A percentile compares a stretch with the other conserved stretches of the same genome.
These are phyloP conservation scores for Astraeus odoratus DNA, from an alignment of 768 basidiomycete species.

Conservation along the genomic window DNA sequence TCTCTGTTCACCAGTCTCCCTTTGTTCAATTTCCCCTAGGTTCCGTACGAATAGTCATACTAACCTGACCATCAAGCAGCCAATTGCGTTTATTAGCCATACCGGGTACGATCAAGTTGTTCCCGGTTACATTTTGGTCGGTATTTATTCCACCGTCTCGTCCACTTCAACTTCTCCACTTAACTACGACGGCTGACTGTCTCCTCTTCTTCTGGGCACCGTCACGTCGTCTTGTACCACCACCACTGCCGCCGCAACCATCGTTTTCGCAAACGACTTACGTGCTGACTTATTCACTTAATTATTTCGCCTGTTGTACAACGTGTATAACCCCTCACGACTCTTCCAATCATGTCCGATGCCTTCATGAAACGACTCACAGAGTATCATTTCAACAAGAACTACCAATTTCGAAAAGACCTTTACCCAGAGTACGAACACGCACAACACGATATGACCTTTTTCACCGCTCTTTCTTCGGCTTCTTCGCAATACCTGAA, in stretches of 20 bases:
- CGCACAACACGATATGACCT: conserved; percentile 43
- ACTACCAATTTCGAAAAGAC: conserved; percentile 39
- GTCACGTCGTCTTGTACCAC: conserved; percentile 8
- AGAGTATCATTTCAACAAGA: conserved; percentile 40
- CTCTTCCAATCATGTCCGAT: conserved; percentile 22
- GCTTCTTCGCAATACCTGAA: conserved; percentile 40
- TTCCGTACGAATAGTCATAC: conserved; percentile 13
- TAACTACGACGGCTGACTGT: conserved; percentile 12
- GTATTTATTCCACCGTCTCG: conserved; percentile 22
- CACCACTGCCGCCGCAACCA: conserved; percentile 11
- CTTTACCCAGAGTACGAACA: conserved; percentile 21
- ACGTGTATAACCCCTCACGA: conserved; percentile 7
- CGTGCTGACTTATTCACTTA: conserved; percentile 13
- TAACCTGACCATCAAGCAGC: conserved; percentile 15
- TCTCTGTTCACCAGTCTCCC: conserved; percentile 13
- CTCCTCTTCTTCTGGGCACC: conserved; percentile 1
- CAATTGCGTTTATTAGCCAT: conserved; percentile 12
- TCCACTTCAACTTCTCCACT: conserved; percentile 9
- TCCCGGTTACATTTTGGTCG: conserved; percentile 16
- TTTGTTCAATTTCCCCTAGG: conserved; percentile 11
- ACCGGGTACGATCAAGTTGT: conserved; percentile 17
- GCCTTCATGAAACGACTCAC: conserved; percentile 33
- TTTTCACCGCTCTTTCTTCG: conserved; percentile 37
- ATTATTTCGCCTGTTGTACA: conserved; percentile 16
- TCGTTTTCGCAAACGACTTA: too few species aligned